Base-by-base conservation (phyloP, 2,329 filamentous ascomycete species). In the Reticulascus tulasneorum region DNA sequence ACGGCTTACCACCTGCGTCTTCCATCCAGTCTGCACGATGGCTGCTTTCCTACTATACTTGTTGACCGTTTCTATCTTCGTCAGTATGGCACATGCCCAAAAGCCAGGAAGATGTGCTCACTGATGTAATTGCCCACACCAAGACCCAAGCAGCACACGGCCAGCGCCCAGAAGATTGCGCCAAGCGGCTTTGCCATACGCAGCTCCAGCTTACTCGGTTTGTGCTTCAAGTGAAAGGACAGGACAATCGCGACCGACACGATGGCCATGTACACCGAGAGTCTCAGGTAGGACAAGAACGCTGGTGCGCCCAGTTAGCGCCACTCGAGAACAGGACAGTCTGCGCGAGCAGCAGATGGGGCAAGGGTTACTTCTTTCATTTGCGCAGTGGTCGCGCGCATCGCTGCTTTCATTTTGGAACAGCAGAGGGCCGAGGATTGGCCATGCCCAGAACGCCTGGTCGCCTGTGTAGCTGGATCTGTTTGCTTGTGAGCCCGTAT, bases 21-120 rank as follows among this genome's bases (percentile, higher is more conserved):
- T 91, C 84, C 86, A 93, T 2, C 93, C 93, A 20, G 81, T 85
- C 66, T 98, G 93, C 24, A 98, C 93, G 45, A 97, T 74, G 0
- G 93, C 93, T 18, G 75, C 73, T 47, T 82, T 79, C 24, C 76
- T 72, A 49, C 84, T 84, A 58, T 95, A 98, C 55, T 86, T 83
- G 50, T 84, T 84, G 17, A 97, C 66, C 0, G 79, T 82, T 51
- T 80, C 74, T 78, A 20, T 7, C 12, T 31, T 35, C 12, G 16
- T 17, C n/a, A 33, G 20, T 22, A 21, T 7, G 20, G 16, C 9
- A 19, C 13, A 7, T 17, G 2, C 3, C 13, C 7, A 12, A 16
- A 24, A 8, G 12, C n/a, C 1, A 13, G 27, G 7, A 5, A 11
- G 4, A 23, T 4, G 24, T 4, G 13, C 49, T 72, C 77, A 69